Evolutionary conservation across 495 filamentous ascomycete species (phyloP), one percentile per base, ranked within the genome.

Genomic region (Aspergillus coremiiformis): DNA sequence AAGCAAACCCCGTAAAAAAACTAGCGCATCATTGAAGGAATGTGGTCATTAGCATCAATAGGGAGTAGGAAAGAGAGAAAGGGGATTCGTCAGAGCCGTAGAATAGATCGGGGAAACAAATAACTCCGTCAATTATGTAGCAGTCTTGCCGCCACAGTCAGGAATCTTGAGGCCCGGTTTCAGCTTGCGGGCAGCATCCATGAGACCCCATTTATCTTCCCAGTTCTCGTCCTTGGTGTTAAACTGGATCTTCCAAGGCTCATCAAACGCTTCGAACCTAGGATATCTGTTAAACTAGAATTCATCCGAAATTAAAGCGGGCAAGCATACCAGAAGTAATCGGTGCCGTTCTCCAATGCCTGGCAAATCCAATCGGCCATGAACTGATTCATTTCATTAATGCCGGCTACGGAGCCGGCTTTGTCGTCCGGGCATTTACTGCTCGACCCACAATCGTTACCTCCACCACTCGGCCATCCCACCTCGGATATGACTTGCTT

Each of bases 181-280:
- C 62, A 98, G 65, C 19, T 90, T 89, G 48, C 93, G 81, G 54
- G 87, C 82, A 1, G 87, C 76, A 66, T 95, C 89, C 82, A 98
- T 84, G 19, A 98, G 70, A 24, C 93, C 93, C 92, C 92, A 97
- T 61, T 95, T 86, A 60, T 94, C 89, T 69, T 98, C 93, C 91
- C 91, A 96, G 50, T 87, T 75, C 69, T 90, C 76, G 11, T 78
- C 81, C 1, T 70, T 63, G 3, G 67, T 73, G 63, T 98, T 84
- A 66, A 80, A 94, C 21, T 58, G 53, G 21, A 86, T 69, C 70
- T 96, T 96, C 93, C 93, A 98, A 3, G 91, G 89, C 70, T 95
- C 91, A 61, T 95, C 91, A 61, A 95, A 96, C 14, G 90, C 89
- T 66, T 90, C 86, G 61, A 96, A 96, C 81, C 82, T 85, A 49